Conservation (phyloP, 1,139 yeast genomes). For the Nadsonia starkeyi-henricii region DNA sequence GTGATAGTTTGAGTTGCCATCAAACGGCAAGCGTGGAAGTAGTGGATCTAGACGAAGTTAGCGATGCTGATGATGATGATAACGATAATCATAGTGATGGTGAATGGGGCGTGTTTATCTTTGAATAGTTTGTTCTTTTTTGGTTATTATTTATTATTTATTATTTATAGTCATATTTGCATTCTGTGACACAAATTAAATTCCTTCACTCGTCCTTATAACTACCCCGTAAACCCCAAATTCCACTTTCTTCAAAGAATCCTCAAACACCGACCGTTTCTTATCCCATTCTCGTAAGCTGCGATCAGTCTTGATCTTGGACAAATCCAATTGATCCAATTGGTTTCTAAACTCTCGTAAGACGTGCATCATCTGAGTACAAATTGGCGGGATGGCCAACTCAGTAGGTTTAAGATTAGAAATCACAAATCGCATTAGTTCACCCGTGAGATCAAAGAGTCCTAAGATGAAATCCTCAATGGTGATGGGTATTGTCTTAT, state of each 20-base stretch:
- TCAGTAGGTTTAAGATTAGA: constrained; percentile 10
- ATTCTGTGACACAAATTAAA: too few species aligned
- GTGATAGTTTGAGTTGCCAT: not conserved
- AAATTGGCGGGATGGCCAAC: not conserved
- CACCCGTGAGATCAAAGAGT: constrained; percentile 31
- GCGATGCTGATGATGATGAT: not conserved
- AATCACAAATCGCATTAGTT: constrained; percentile 29
- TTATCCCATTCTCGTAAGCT: constrained; percentile 10
- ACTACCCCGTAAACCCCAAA: constrained; percentile 10
- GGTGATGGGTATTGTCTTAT: constrained; percentile 6
- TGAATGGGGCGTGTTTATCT: not conserved
- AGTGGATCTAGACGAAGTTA: not conserved
- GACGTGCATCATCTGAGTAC: not conserved
- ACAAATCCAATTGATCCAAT: constrained; percentile 1
- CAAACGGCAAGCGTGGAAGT: not conserved
- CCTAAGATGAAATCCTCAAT: constrained; percentile 28
- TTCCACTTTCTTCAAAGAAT: constrained; percentile 15
- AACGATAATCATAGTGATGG: not conserved
- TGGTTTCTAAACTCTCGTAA: not conserved
- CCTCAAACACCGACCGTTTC: constrained; percentile 13
- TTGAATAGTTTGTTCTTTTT: not conserved
- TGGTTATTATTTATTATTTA: not conserved
- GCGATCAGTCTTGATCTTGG: constrained; percentile 3
- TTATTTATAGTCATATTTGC: too few species aligned
- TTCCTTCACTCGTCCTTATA: not conserved